Evolutionary conservation across 2,329 filamentous ascomycete species (phyloP).

Genomic region (Colletotrichum zoysiae): DNA sequence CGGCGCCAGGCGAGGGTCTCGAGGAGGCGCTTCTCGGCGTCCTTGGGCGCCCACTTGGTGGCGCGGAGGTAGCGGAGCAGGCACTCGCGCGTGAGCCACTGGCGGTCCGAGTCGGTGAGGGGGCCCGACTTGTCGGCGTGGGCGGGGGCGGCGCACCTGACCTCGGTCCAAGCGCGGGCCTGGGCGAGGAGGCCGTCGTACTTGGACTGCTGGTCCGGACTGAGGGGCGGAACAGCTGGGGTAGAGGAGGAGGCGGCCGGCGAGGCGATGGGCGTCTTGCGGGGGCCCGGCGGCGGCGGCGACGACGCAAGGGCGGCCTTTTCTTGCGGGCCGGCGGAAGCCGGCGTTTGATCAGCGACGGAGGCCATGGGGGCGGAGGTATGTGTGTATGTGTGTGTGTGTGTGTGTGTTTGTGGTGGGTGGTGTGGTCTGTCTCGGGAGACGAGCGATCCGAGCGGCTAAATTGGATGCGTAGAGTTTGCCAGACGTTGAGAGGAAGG

Average conservation of each 20-base stretch:
- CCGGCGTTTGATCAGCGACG: slow-evolving; percentile 37
- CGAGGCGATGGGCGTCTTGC: slow-evolving; percentile 68
- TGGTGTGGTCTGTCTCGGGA: slow-evolving; percentile 8
- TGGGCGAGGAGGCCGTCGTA: slow-evolving; percentile 81
- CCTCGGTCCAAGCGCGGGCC: slow-evolving; percentile 77
- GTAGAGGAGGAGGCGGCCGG: slow-evolving; percentile 72
- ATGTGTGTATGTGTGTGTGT: no score
- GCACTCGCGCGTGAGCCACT: slow-evolving; percentile 94
- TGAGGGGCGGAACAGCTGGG: slow-evolving; percentile 69
- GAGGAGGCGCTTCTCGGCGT: slow-evolving; percentile 83
- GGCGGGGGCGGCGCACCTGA: slow-evolving; percentile 67
- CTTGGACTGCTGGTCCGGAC: slow-evolving; percentile 82
- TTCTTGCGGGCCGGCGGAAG: slow-evolving; percentile 21
- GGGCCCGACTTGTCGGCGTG: slow-evolving; percentile 70
- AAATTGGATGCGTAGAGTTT: neutral
- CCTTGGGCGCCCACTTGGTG: slow-evolving; percentile 86
- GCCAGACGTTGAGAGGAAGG: neutral
- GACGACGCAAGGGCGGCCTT: slow-evolving; percentile 10
- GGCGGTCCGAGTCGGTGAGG: slow-evolving; percentile 82
- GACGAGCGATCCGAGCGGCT: neutral
- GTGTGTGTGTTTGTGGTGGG: no score
- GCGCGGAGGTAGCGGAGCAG: slow-evolving; percentile 93
- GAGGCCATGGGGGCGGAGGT: slow-evolving; percentile 27
- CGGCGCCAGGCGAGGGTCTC: slow-evolving; percentile 88
- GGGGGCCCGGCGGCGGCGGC: slow-evolving; percentile 32